These are phyloP conservation scores for Metarhizium album DNA, from an alignment of 2,329 filamentous ascomycete species.

Conservation along the genomic window DNA sequence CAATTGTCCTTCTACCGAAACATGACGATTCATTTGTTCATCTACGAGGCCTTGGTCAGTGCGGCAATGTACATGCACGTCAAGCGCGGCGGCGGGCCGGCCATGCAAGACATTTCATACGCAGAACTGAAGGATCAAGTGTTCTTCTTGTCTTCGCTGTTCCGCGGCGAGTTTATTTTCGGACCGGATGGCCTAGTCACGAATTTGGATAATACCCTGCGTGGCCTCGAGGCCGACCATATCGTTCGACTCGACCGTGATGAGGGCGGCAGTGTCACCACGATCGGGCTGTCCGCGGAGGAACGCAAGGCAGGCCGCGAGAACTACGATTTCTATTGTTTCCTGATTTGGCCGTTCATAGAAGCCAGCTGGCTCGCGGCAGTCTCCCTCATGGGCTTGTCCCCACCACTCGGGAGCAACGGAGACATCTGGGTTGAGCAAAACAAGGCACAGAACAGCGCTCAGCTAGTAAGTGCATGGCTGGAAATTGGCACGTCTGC, in stretches of 20 bases:
- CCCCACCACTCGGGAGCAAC: conserved; percentile 52
- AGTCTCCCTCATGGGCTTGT: conserved; percentile 76
- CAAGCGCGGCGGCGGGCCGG: conserved; percentile 79
- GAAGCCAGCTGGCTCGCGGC: conserved; percentile 89
- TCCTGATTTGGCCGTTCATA: conserved; percentile 96
- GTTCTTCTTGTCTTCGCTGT: conserved; percentile 81
- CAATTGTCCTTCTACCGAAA: conserved; percentile 97
- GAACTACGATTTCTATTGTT: conserved; percentile 98
- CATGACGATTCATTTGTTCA: conserved; percentile 98
- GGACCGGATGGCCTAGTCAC: conserved; percentile 69
- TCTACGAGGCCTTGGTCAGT: conserved; percentile 83
- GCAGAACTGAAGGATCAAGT: conserved; percentile 67
- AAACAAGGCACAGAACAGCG: conserved; percentile 66
- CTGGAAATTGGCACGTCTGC: neutral
- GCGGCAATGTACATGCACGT: conserved; percentile 83
- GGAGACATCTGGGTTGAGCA: conserved; percentile 69
- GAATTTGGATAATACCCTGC: conserved; percentile 73
- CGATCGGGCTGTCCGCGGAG: conserved; percentile 61
- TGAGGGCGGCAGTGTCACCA: conserved; percentile 44
- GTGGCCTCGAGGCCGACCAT: conserved; percentile 65
- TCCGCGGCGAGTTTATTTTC: conserved; percentile 96
- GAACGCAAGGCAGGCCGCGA: conserved; percentile 75
- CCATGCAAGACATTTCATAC: conserved; percentile 69
- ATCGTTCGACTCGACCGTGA: conserved; percentile 60
- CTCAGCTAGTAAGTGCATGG: conserved; percentile 56